Base-by-base conservation (phyloP, 257 asterid species). In the Paulownia fortunei region DNA sequence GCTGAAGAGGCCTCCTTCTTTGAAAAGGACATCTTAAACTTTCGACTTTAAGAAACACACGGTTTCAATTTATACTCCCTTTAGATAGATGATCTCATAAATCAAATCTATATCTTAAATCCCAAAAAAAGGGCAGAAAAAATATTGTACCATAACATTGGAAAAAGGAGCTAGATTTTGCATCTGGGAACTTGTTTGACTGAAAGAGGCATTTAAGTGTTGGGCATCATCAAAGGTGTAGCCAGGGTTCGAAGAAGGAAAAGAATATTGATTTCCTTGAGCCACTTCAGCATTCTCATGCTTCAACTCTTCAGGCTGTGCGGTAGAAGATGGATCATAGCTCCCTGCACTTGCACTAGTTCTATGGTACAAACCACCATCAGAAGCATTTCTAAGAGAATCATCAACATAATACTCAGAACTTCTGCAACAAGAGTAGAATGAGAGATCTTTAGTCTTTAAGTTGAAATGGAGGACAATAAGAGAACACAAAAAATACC, bases 351-450 rank as follows among this genome's bases (percentile, higher is more conserved):
- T 76, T 67, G 87, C 81, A 81, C 84, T 89, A 79, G 88, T 83
- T 87, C 95, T 81, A 60, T 87, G 92, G 88, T 81, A 87, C 75
- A 95, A 74, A 85, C 84, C 86, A 85, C 89, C 90, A 78, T 90
- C 96, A 49, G 97, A 72, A 41, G 86, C 87, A 87, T 87, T 87
- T 81, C 93, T 77, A 65, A 85, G 85, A 67, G 97, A 85, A 76
- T 86, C 96, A 2, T 90, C 98, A 32, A 76, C 92, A 83, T 88
- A 93, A 76, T 90, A 93, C 68, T 93, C 94, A 0, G 94, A 79
- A 79, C 80, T 88, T 82, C 97, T 96, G 99, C 87, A 78, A 79
- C 26, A 80, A 71, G 27, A 54, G 65, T 52, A 61, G 18, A 76
- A 59, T 16, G 36, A 36, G 68, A 68, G n/a, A 37, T 60, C 16